Evolutionary conservation across 2,329 filamentous ascomycete genomes (phyloP).

Genomic region (Beauveria caledonica): DNA sequence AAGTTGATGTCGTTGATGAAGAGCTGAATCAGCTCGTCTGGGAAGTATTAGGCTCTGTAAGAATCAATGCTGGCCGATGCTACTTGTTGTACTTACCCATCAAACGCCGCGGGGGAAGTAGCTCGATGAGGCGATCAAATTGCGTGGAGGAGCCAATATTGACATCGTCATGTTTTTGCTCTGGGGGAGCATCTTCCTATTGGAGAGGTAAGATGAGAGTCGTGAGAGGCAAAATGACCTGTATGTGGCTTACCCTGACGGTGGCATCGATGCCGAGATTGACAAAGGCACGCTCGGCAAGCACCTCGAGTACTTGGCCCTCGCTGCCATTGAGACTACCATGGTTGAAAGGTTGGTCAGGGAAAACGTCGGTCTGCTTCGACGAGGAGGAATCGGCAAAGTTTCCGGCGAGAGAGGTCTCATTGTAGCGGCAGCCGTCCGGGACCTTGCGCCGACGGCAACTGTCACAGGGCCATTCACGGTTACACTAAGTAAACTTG

Average conservation of each 20-base stretch:
- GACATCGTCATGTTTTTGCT: conserved; percentile 15
- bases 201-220: not conserved
- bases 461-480: conserved; percentile 26
- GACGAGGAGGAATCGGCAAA: not conserved
- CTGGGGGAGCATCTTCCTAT: conserved; percentile 9
- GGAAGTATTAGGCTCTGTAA: not conserved
- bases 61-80: not conserved
- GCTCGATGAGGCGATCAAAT: conserved; percentile 18
- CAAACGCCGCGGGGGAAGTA: conserved; percentile 19
- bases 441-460: conserved; percentile 24
- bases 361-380: not conserved
- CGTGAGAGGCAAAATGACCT: no score
- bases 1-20: conserved; percentile 25
- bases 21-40: conserved; percentile 22
- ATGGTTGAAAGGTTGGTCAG: not conserved
- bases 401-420: conserved; percentile 10
- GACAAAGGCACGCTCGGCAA: conserved; percentile 17
- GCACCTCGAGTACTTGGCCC: conserved; percentile 14
- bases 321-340: conserved; percentile 4
- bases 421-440: conserved; percentile 21
- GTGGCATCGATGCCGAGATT: conserved; percentile 16
- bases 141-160: conserved; percentile 16
- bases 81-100: conserved; percentile 16
- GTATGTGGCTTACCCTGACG: not conserved
- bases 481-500: conserved; percentile 20